These are phyloP conservation scores for Sclerotinia minor DNA, from an alignment of 2,329 filamentous ascomycete species.

Conservation along the genomic window DNA sequence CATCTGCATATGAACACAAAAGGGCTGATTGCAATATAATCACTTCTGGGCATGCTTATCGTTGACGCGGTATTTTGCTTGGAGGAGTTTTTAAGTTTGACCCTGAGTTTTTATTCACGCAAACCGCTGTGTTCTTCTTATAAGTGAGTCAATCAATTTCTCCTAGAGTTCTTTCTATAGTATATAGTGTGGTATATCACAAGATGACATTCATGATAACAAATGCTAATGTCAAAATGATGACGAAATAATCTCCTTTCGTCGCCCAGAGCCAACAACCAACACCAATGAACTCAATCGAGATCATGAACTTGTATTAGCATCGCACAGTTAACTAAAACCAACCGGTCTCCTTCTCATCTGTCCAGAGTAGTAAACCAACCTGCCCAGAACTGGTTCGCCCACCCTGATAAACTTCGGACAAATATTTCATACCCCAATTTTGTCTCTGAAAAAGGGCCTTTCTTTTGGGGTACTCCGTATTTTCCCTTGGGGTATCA, in stretches of 20 bases:
- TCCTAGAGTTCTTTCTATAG: not conserved
- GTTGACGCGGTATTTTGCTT: constrained; percentile 4
- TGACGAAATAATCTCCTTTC: not conserved
- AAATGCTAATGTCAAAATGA: not conserved
- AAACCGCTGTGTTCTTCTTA: not conserved
- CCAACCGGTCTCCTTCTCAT: not conserved
- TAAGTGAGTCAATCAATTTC: not conserved
- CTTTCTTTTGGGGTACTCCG: constrained; percentile 18
- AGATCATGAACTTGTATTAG: not conserved
- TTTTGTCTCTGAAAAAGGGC: constrained; percentile 10
- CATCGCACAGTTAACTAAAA: not conserved
- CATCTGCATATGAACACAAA: constrained; percentile 7
- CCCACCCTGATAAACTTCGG: constrained; percentile 19
- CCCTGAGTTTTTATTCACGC: not conserved
- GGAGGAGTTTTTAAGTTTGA: not conserved
- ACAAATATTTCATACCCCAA: not conserved
- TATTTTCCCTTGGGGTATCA: constrained; percentile 17
- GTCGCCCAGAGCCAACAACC: not conserved
- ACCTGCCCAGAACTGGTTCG: not conserved
- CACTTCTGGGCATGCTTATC: constrained; percentile 13
- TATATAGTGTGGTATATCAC: not conserved
- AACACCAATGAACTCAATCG: not conserved
- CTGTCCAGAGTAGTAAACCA: not conserved
- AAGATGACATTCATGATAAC: not conserved
- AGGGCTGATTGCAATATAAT: not conserved